Evolutionary conservation across 225 moss, liverwort and hornwort genomes (phyloP), one percentile per base, ranked within the genome.

Genomic region (Marchantia paleacea): DNA sequence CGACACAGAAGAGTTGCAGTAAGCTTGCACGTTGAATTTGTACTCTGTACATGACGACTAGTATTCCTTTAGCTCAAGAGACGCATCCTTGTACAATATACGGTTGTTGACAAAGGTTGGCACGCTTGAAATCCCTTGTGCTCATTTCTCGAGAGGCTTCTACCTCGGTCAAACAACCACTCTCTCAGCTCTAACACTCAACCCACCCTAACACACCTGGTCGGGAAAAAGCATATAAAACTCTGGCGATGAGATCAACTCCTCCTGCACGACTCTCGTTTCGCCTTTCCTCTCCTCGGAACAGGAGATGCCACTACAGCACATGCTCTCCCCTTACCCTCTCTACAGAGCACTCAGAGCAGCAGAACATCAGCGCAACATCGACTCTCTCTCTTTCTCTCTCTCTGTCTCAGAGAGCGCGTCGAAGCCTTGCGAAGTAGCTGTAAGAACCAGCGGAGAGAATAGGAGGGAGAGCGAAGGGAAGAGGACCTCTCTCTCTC

Each of bases 21-120:
- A 10, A 53, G 39, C 64, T 49, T 24, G 78, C 24, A 4, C 49
- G 22, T 28, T 26, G 64, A 78, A 65, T 50, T 78, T 65, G 6
- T 65, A 78, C 78, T 63, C 12, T 47, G 58, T 39, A 55, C 25
- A 26, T 28, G 51, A 66, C 20, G 25, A 8, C 14, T 49, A 24
- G 9, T 50, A 64, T 61, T 66, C 65, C 78, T 52, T 51, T 26
- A 63, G 65, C 25, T 78, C 50, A 16, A 22, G 48, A 60, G 76
- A 31, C 39, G 22, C 76, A 76, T 22, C 62, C 62, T n/a, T 3
- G 64, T 65, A 65, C 49, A 7, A 4, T 26, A 65, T 78, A 50
- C 63, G 61, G 49, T n/a, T 78, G 78, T 63, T 65, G 64, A 50
- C 25, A 50, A 78, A 77, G 63, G 30, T 29, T 29, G 58, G 73